Evolutionary conservation across 1,284 basidiomycete species (phyloP).

Genomic region (Rhodotorula sp.): DNA sequence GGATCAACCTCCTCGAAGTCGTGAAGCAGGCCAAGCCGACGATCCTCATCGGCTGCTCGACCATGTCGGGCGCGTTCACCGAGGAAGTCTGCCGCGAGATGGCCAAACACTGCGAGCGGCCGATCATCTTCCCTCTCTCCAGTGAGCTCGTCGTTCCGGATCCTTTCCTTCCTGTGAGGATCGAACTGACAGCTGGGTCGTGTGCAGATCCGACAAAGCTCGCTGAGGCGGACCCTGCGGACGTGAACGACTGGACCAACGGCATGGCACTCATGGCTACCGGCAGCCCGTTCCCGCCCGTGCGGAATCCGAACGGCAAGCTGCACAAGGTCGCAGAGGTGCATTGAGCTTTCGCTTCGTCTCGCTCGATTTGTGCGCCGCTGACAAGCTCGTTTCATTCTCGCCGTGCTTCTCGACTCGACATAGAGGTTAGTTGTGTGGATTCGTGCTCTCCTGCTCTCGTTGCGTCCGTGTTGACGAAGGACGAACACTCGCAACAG

Average conservation of each 20-base stretch:
- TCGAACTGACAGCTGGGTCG: neutral
- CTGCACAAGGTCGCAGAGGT: constrained; percentile 59
- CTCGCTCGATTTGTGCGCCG: neutral
- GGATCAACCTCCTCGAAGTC: constrained; percentile 63
- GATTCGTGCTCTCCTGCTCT: neutral
- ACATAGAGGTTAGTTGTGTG: neutral
- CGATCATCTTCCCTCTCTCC: constrained; percentile 72
- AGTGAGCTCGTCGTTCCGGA: neutral
- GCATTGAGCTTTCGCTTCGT: too few species aligned
- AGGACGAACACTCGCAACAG: constrained; percentile 40
- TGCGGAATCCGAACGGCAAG: constrained; percentile 27
- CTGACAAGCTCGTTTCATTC: neutral
- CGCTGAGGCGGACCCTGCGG: constrained; percentile 68
- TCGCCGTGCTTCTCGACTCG: neutral
- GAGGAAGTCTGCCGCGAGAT: constrained; percentile 67
- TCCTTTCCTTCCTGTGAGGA: too few species aligned
- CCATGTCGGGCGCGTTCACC: constrained; percentile 73
- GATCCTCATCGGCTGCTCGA: constrained; percentile 77
- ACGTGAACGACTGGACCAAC: constrained; percentile 71
- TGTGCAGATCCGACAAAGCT: constrained; percentile 49
- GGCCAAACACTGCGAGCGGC: constrained; percentile 64
- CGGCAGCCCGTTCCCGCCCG: constrained; percentile 72
- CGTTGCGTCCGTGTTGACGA: too few species aligned
- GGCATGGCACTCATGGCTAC: constrained; percentile 74
- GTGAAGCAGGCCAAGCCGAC: constrained; percentile 67